Base-by-base conservation (phyloP, 805 yeast genomes). In the Barnettozyma populi region DNA sequence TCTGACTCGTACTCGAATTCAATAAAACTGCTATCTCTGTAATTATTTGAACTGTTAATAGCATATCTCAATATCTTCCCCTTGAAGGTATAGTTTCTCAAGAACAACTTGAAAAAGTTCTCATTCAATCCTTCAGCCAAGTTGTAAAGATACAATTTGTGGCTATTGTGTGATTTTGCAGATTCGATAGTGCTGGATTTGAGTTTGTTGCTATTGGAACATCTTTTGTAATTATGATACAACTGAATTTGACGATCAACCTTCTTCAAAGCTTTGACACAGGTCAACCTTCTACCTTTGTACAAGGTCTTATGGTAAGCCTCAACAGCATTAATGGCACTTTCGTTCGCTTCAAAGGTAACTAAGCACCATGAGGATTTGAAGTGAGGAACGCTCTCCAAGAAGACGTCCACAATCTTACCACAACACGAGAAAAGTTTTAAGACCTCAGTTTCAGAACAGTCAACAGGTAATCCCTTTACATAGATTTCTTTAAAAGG, bases 371-470 rank as follows among this genome's bases (percentile, higher is more conserved):
- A 76, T 35, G 55, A 55, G 1, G 62, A 57, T 14, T 55, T 59
- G 40, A 52, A 61, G 38, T 56, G 62, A n/a, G 62, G 63, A 16
- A 64, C 60, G 14, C 62, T 58, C 2, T 88, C 87, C 56, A 82
- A 66, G 45, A 73, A 78, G 11, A 78, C 68, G 1, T 76, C 70
- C 20, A 73, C 76, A 31, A 85, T 71, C 4, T 65, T 64, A 29
- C 83, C 81, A 55, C 71, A 78, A 32, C 66, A 52, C 7, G 64
- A 53, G 55, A 85, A 79, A 36, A 77, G 62, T 19, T 63, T 56
- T 3, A 67, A 47, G 32, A 84, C 62, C 23, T 66, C 69, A n/a
- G 63, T 64, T 50, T 69, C 72, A 20, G 73, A 58, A 5, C 64
- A 61, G 14, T 64, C 58, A 10, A 65, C 44, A 2, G 80, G 78